Conservation (phyloP, 257 asterid species). For the Fraxinus americana region DNA sequence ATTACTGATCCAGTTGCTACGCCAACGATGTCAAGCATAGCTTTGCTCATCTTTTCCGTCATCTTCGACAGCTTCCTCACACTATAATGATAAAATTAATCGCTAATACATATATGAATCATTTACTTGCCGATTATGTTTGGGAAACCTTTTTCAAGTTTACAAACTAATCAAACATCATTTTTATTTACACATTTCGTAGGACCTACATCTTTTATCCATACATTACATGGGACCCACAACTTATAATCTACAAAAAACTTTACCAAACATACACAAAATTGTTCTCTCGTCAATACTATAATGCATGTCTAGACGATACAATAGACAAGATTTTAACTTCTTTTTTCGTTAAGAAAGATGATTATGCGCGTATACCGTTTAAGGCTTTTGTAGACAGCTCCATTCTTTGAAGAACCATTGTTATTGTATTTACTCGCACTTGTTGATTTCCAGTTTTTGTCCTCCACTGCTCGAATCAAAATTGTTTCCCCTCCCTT, state of each 20-base stretch:
- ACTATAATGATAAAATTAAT: conserved; percentile 28
- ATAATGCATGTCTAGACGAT: neutral
- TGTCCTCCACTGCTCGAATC: conserved; percentile 40
- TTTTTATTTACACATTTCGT: too few relatives aligned
- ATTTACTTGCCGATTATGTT: neutral
- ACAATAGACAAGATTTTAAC: neutral
- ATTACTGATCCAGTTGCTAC: conserved; percentile 65
- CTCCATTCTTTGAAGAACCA: conserved; percentile 37
- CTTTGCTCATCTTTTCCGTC: conserved; percentile 81
- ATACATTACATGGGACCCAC: too few relatives aligned
- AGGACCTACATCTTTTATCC: too few relatives aligned
- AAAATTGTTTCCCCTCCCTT: conserved; percentile 72
- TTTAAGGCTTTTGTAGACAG: conserved; percentile 59
- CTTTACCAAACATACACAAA: too few relatives aligned
- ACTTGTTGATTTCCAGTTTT: conserved; percentile 22
- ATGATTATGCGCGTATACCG: conserved; percentile 41
- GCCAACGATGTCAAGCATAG: conserved; percentile 73
- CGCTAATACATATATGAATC: neutral
- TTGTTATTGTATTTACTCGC: conserved; percentile 24
- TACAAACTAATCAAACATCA: too few relatives aligned
- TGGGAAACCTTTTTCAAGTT: too few relatives aligned
- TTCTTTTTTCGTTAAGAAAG: too few relatives aligned
- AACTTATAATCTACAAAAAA: too few relatives aligned
- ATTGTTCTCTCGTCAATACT: neutral
- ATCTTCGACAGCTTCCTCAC: conserved; percentile 70